These are phyloP conservation scores for Lodderomyces orthopsilosis DNA, from an alignment of 1,139 yeast species.

Conservation along the genomic window DNA sequence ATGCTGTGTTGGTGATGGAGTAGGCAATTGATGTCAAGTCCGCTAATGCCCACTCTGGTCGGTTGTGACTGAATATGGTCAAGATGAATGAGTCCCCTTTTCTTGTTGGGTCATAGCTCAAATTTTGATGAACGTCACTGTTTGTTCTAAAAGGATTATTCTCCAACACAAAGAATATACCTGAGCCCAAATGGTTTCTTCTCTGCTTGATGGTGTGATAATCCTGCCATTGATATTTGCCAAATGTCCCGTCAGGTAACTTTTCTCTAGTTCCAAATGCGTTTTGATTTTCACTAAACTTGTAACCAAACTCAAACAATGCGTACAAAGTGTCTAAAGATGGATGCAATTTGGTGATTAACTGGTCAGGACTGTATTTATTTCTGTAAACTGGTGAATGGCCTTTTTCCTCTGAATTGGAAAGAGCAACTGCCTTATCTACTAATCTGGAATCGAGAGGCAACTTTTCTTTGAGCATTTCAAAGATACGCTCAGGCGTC, in stretches of 20 bases:
- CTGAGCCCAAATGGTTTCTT: conserved; percentile 58
- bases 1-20: conserved; percentile 37
- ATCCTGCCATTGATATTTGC: conserved; percentile 47
- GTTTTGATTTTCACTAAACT: conserved; percentile 32
- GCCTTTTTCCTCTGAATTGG: conserved; percentile 38
- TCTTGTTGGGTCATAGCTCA: conserved; percentile 22
- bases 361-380: conserved; percentile 29
- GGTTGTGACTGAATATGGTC: conserved; percentile 34
- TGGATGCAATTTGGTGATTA: conserved; percentile 50
- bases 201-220: conserved; percentile 41
- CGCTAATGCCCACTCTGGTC: conserved; percentile 38
- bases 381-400: conserved; percentile 55
- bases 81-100: conserved; percentile 29
- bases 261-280: conserved; percentile 52
- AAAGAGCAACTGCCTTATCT: neutral
- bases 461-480: conserved; percentile 1
- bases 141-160: conserved; percentile 39
- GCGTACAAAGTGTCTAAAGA: conserved; percentile 48
- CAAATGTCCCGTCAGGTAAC: conserved; percentile 42
- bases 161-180: conserved; percentile 51
- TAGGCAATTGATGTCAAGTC: conserved; percentile 38
- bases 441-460: neutral
- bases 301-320: conserved; percentile 43
- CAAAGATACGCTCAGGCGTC: neutral
- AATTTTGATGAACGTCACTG: conserved; percentile 25